These are phyloP conservation scores for Rhizopogon roseolus DNA, from an alignment of 768 basidiomycete species.

Conservation along the genomic window DNA sequence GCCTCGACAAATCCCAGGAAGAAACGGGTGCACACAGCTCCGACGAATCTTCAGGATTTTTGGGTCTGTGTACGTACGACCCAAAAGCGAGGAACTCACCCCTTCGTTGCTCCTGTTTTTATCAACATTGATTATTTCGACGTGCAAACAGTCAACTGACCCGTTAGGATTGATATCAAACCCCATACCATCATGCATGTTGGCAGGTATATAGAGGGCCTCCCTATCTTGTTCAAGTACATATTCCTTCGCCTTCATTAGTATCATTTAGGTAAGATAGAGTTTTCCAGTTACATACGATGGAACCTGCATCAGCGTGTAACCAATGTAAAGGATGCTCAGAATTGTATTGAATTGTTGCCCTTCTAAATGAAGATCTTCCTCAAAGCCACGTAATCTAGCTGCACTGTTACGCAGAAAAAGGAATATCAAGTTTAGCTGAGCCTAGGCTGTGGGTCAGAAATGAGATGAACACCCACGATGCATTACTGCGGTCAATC, in stretches of 20 bases:
- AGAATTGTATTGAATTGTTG: slow-evolving; percentile 63
- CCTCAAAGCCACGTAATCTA: slow-evolving; percentile 65
- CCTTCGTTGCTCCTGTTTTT: slow-evolving; percentile 35
- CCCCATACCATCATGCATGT: slow-evolving; percentile 72
- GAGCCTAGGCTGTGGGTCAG: background rate
- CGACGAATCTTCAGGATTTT: slow-evolving; percentile 43
- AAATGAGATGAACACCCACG: slow-evolving; percentile 33
- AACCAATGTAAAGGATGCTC: slow-evolving; percentile 66
- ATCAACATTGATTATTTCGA: background rate
- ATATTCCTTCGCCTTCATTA: slow-evolving; percentile 49
- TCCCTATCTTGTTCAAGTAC: slow-evolving; percentile 61
- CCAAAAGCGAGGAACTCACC: slow-evolving; percentile 15
- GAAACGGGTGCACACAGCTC: slow-evolving; percentile 65
- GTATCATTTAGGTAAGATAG: background rate
- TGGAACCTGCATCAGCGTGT: slow-evolving; percentile 77
- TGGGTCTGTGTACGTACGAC: background rate
- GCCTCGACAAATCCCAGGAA: slow-evolving; percentile 74
- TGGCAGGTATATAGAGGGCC: slow-evolving; percentile 66
- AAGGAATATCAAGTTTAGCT: background rate
- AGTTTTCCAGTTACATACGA: slow-evolving; percentile 40
- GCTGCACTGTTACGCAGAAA: slow-evolving; percentile 47
- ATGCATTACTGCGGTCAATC: slow-evolving; percentile 71
- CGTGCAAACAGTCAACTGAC: slow-evolving; percentile 19
- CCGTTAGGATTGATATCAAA: slow-evolving; percentile 48
- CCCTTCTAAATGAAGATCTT: slow-evolving; percentile 57